These are phyloP conservation scores for Crucihimalaya himalaica DNA, from an alignment of 345 rosid species.

Conservation along the genomic window DNA sequence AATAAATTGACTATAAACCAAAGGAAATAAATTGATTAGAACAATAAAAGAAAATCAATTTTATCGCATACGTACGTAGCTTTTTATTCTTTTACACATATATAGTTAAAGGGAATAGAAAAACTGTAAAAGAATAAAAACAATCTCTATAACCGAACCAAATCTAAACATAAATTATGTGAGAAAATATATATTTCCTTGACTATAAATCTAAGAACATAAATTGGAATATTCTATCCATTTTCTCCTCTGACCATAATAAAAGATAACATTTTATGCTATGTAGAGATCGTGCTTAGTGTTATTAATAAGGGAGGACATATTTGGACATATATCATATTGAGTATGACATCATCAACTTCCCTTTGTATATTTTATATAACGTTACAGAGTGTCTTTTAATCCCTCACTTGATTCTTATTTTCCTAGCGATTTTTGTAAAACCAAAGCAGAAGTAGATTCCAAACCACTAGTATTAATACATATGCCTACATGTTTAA, in stretches of 20 bases:
- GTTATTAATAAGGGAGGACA: conserved; percentile 53
- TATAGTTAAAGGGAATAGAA: background rate
- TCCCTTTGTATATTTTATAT: background rate
- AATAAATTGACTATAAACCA: too few species aligned
- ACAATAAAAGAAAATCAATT: too few species aligned
- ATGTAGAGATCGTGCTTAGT: conserved; percentile 51
- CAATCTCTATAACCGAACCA: too few species aligned
- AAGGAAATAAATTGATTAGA: too few species aligned
- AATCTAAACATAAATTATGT: too few species aligned
- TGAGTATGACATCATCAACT: conserved; percentile 49
- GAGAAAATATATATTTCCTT: background rate
- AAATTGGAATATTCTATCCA: background rate
- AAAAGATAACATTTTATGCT: background rate
- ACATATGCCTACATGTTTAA: background rate
- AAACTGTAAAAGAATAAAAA: too few species aligned
- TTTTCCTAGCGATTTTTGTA: background rate
- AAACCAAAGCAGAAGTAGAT: conserved; percentile 12
- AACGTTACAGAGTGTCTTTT: background rate
- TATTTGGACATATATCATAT: conserved; percentile 59
- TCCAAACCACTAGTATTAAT: background rate
- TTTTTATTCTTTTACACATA: background rate
- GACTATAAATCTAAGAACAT: background rate
- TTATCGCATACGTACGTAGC: background rate
- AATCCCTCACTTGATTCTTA: background rate
- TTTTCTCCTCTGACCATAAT: background rate